Conservation (phyloP, 2,329 filamentous ascomycete species). For the Trichoderma sp. region DNA sequence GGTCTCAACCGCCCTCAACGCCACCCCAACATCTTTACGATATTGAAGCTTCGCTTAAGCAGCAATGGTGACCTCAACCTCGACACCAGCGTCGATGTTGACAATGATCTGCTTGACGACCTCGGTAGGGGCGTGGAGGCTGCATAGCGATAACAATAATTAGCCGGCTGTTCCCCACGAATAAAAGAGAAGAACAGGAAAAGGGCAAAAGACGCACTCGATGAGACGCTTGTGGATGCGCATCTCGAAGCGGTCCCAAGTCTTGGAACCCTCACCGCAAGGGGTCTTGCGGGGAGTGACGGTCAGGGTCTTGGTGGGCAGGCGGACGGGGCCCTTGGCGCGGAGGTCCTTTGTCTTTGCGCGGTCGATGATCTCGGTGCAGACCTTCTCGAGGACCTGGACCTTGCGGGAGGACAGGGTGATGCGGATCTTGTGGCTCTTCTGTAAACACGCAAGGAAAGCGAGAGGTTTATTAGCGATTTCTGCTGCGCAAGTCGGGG, state of each 20-base stretch:
- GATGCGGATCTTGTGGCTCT: conserved; percentile 98
- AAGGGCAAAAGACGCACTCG: conserved; percentile 63
- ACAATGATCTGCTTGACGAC: conserved; percentile 96
- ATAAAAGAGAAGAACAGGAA: not conserved
- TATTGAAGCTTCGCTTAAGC: conserved; percentile 56
- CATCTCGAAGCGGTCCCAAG: conserved; percentile 99
- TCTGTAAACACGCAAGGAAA: conserved; percentile 55
- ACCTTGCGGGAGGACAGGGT: conserved; percentile 96
- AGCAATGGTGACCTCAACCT: conserved; percentile 91
- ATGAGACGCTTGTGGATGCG: conserved; percentile 99
- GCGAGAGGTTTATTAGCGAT: not conserved
- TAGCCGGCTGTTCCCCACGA: not conserved
- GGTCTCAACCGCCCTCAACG: conserved; percentile 21
- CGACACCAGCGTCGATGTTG: conserved; percentile 92
- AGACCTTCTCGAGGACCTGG: conserved; percentile 94
- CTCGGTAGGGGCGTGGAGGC: conserved; percentile 95
- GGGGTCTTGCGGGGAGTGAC: conserved; percentile 98
- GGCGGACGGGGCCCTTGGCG: conserved; percentile 97
- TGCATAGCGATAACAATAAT: conserved; percentile 40
- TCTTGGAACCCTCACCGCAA: conserved; percentile 99
- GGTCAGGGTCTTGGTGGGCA: conserved; percentile 96
- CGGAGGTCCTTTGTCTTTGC: conserved; percentile 97
- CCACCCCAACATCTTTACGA: conserved; percentile 20
- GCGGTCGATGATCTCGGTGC: conserved; percentile 96
- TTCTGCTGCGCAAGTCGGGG: too few relatives aligned